Evolutionary conservation across 805 yeast genomes (phyloP), one percentile per base, ranked within the genome.

Genomic region (Starmerella cellae): DNA sequence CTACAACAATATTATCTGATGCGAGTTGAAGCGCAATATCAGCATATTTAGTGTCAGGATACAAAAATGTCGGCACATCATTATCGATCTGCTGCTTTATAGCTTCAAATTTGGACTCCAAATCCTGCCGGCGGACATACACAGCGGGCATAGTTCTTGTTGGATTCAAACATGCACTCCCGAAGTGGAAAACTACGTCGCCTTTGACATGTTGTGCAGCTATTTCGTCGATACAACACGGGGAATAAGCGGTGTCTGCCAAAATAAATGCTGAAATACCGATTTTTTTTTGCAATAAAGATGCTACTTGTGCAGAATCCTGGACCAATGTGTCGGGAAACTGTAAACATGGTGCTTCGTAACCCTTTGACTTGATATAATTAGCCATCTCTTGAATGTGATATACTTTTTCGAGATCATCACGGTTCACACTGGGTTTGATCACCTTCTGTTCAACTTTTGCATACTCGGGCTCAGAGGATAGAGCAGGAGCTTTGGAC

Each of bases 201-300:
- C 91, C 85, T 5, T 65, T 57, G 14, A 88, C 93, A 60, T 91
- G 98, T 56, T 82, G 87, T 1, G 95, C 94, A 0, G 98, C 97
- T 22, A 88, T 93, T 56, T 87, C 96, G 60, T 91, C 98, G 10
- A 88, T 79, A 62, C 98, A 91, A 60, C 98, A 91, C 1, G 95
- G 69, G 23, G 95, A 82, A 55, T 91, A 91, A 0, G 96, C 84
- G 0, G 98, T 88, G 56, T 91, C 98, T 0, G 97, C 98, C 29
- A 91, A 63, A 16, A 88, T 73, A 82, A 88, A 88, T 10, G 80
- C 69, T 38, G 54, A 55, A 18, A 55, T 52, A 6, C 38, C 39
- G 2, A 45, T 37, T 16, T 56, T 57, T 6, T 42, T 47, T 16
- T 47, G 47, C 3, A 48, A 37, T 18, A 52, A 46, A 59, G 62